phyloP scores from a whole-genome alignment of 192 early-diverging fungal genomes.

The Umbelopsis ramanniana region DNA sequence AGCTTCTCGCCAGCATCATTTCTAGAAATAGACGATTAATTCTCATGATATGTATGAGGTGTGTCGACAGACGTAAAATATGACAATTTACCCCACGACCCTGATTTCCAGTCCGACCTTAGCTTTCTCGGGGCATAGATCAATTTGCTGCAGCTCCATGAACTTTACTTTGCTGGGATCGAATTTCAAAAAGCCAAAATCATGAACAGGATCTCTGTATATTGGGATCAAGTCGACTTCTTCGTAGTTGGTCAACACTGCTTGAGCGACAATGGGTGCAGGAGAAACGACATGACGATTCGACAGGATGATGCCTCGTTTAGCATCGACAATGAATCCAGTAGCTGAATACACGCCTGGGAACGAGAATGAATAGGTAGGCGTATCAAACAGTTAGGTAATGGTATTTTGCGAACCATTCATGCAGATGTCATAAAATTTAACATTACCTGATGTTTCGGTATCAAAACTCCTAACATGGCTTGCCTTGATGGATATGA shows the following conservation, averaged over 20 bases:
- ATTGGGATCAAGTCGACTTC: constrained; percentile 73
- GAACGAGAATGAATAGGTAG: not conserved
- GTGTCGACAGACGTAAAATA: not conserved
- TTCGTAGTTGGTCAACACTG: constrained; percentile 77
- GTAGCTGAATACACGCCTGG: constrained; percentile 65
- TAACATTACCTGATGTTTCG: constrained; percentile 66
- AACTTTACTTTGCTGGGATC: constrained; percentile 70
- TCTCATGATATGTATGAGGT: not conserved
- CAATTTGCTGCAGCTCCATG: constrained; percentile 70
- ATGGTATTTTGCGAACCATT: too few relatives aligned
- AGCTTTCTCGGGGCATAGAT: constrained; percentile 67
- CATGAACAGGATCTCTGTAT: constrained; percentile 83
- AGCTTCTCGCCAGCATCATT: constrained; percentile 84
- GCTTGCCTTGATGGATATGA: constrained; percentile 78
- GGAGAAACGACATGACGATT: constrained; percentile 81
- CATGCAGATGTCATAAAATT: too few relatives aligned
- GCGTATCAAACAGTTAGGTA: too few relatives aligned
- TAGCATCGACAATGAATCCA: constrained; percentile 78
- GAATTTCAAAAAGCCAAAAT: constrained; percentile 83
- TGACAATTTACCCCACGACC: constrained; percentile 67
- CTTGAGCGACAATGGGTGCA: constrained; percentile 74
- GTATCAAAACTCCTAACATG: constrained; percentile 82
- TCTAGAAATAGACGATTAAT: constrained; percentile 15
- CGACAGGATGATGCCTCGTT: constrained; percentile 74
- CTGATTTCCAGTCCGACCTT: constrained; percentile 78